phyloP scores from a whole-genome alignment of 208 protist species.

The Naegleria lovaniensis region DNA sequence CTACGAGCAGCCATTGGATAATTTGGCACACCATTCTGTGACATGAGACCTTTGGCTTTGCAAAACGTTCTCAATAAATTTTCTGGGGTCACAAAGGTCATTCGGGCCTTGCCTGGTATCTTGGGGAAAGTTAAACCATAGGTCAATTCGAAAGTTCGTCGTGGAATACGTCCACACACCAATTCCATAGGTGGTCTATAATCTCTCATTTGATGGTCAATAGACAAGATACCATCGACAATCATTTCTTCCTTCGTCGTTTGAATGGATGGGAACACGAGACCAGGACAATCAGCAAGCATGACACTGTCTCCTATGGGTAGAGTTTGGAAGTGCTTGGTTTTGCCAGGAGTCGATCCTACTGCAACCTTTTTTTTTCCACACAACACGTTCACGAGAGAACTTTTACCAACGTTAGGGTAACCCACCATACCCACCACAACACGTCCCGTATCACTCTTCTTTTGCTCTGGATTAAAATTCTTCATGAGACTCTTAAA shows the following conservation, averaged over 20 bases:
- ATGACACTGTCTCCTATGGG: slow-evolving; percentile 76
- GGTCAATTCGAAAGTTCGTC: slow-evolving; percentile 30
- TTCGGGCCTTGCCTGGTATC: neutral
- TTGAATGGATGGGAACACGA: slow-evolving; percentile 58
- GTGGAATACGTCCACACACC: slow-evolving; percentile 15
- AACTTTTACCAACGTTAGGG: slow-evolving; percentile 97
- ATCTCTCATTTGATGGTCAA: slow-evolving; percentile 69
- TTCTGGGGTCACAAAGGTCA: slow-evolving; percentile 41
- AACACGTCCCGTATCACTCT: slow-evolving; percentile 33
- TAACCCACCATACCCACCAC: slow-evolving; percentile 92
- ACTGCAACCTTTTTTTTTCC: slow-evolving; percentile 87
- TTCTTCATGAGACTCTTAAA: neutral
- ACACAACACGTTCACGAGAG: slow-evolving; percentile 91
- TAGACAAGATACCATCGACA: slow-evolving; percentile 90
- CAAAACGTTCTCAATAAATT: slow-evolving; percentile 67
- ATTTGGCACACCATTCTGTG: slow-evolving; percentile 84
- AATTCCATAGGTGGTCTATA: slow-evolving; percentile 41
- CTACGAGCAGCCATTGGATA: slow-evolving; percentile 73
- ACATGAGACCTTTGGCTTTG: slow-evolving; percentile 82
- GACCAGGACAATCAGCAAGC: slow-evolving; percentile 94
- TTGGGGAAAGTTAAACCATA: neutral
- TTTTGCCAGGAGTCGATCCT: slow-evolving; percentile 92
- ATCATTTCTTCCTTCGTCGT: slow-evolving; percentile 86
- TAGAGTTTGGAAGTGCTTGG: slow-evolving; percentile 97
- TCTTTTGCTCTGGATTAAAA: neutral